Base-by-base conservation (phyloP, 495 filamentous ascomycete genomes). In the Clavariopsis aquatica region DNA sequence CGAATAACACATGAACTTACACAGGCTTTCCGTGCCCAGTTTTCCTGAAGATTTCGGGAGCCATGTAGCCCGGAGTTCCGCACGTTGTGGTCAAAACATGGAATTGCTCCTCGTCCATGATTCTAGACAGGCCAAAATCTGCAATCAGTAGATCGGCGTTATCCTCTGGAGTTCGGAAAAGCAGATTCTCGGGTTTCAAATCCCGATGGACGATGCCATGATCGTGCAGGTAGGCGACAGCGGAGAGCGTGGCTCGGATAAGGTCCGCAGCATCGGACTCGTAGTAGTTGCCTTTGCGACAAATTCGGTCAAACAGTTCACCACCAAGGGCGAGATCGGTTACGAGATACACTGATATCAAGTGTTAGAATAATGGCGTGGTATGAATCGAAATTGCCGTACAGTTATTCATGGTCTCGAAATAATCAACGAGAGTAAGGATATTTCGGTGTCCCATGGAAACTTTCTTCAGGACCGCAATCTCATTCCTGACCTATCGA, bases 61-160 rank as follows among this genome's bases (percentile, higher is more conserved):
- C 89, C 89, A 93, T 98, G 77, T 98, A 98, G 28, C 95, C 95
- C 0, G 94, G 94, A 7, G 94, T 98, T 31, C 94, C 94, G 72
- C 94, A 98, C 2, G 94, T 98, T 1, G 94, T 98, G 4, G 95
- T 98, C 36, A 98, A 78, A 26, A 98, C 93, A 72, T 97, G 95
- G 75, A 98, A 98, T 72, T 97, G 91, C 76, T 98, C 93, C 78
- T 98, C 95, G 74, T 98, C 95, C 92, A 98, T 97, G 76, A 98
- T 98, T 45, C 94, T 81, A 13, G 86, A 90, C 31, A 98, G 79
- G 9, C 94, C 94, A 71, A 98, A 98, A 75, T 98, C 94, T 36
- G 95, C 94, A 72, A 98, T 98, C 56, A 98, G 78, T n/a, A 98
- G 78, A 74, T 92, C 89, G 60, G 89, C 86, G 70, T 91, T 92